These are phyloP conservation scores for Macrolepiota dolichaula DNA, from an alignment of 768 basidiomycete species.

Conservation along the genomic window DNA sequence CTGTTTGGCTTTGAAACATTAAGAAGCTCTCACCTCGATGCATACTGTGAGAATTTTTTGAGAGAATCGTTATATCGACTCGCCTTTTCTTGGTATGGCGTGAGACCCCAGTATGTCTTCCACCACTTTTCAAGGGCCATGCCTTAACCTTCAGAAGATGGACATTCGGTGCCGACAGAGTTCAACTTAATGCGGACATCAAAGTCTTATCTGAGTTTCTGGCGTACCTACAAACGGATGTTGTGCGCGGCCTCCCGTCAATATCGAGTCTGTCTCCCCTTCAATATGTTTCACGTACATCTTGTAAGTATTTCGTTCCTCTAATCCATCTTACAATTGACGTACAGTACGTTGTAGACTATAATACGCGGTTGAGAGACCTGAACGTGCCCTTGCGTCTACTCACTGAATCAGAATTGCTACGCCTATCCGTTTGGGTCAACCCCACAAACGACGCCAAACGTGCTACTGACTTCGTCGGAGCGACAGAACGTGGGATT, in stretches of 20 bases:
- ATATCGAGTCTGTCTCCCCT: constrained; percentile 62
- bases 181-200: constrained; percentile 87
- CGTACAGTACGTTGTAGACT: constrained; percentile 37
- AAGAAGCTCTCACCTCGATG: constrained; percentile 83
- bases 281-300: constrained; percentile 38
- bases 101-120: constrained; percentile 78
- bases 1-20: constrained; percentile 92
- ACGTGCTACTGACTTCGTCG: constrained; percentile 60
- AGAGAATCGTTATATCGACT: constrained; percentile 74
- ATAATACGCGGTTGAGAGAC: constrained; percentile 55
- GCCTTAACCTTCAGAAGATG: constrained; percentile 52
- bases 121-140: background rate
- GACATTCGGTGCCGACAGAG: constrained; percentile 93
- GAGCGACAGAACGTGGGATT: constrained; percentile 50
- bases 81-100: constrained; percentile 92
- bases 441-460: constrained; percentile 80
- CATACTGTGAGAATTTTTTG: constrained; percentile 71
- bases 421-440: constrained; percentile 81
- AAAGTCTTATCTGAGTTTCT: constrained; percentile 85
- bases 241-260: constrained; percentile 51
- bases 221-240: constrained; percentile 71
- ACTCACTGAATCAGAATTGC: constrained; percentile 89
- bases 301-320: constrained; percentile 32
- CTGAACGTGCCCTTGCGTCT: constrained; percentile 75
- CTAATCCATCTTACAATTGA: background rate